A percentile compares a stretch with the other conserved stretches of the same genome.
These are phyloP conservation scores for Phytophthora vignae DNA, from an alignment of 352 stramenopile species.

Conservation along the genomic window DNA sequence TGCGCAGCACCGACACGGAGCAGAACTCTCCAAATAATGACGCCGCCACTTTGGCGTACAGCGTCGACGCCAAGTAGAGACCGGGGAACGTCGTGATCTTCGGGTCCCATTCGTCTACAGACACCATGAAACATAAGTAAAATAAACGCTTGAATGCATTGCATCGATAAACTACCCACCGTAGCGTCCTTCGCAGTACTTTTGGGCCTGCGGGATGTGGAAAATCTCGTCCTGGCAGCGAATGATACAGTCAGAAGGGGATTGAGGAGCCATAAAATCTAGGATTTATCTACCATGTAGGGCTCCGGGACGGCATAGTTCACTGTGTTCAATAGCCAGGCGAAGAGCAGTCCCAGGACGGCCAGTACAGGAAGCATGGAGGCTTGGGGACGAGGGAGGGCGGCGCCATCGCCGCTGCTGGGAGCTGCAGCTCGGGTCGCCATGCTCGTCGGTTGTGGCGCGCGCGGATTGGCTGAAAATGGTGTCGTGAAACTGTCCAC, in stretches of 20 bases:
- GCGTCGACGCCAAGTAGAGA: slow-evolving; percentile 75
- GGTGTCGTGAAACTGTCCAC: slow-evolving; percentile 1
- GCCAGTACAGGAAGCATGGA: slow-evolving; percentile 18
- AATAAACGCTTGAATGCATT: background rate
- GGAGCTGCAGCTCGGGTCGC: background rate
- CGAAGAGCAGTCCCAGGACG: slow-evolving; percentile 31
- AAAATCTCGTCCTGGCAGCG: slow-evolving; percentile 84
- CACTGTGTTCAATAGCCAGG: slow-evolving; percentile 40
- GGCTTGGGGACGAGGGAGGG: slow-evolving; percentile 1
- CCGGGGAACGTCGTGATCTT: slow-evolving; percentile 95
- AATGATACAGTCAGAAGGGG: background rate
- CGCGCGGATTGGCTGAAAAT: slow-evolving; percentile 2
- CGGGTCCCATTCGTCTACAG: slow-evolving; percentile 82
- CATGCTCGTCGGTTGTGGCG: background rate
- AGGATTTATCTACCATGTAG: slow-evolving; percentile 68
- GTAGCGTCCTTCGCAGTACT: slow-evolving; percentile 80
- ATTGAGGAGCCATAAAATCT: background rate
- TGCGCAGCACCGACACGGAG: slow-evolving; percentile 68
- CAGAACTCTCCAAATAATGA: slow-evolving; percentile 50
- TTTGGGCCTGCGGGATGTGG: slow-evolving; percentile 81
- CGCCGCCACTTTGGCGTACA: slow-evolving; percentile 42
- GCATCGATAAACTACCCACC: slow-evolving; percentile 37
- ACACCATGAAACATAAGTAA: slow-evolving; percentile 2
- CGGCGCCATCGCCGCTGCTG: background rate
- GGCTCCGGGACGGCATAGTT: slow-evolving; percentile 52